These are phyloP conservation scores for Plasmodium cynomolgi DNA, from an alignment of 169 alveolate species.

Conservation along the genomic window DNA sequence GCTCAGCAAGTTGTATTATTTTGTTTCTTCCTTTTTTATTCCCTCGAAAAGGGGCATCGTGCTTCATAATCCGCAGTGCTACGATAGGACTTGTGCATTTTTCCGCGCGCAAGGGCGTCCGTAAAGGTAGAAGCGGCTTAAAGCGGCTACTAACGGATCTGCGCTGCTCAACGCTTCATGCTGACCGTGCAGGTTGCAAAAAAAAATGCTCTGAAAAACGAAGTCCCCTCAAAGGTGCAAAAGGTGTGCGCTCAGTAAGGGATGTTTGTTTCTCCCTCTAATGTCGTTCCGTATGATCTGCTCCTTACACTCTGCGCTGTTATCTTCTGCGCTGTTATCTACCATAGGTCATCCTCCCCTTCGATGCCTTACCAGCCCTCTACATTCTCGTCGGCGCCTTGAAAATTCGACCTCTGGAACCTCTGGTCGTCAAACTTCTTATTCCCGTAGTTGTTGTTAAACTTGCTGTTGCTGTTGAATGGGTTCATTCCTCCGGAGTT, in stretches of 20 bases:
- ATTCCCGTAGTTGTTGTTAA: constrained; percentile 19
- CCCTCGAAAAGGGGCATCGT: not conserved
- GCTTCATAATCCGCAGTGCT: constrained; percentile 10
- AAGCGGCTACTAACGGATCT: not conserved
- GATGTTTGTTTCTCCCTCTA: not conserved
- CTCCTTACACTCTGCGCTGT: not conserved
- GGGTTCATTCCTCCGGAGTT: constrained; percentile 1
- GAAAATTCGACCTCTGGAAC: constrained; percentile 36
- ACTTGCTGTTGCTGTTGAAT: constrained; percentile 23
- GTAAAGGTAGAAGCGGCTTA: not conserved
- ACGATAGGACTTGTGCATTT: not conserved
- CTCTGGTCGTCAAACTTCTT: constrained; percentile 32
- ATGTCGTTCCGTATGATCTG: not conserved
- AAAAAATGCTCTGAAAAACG: not conserved
- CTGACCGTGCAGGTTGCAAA: not conserved
- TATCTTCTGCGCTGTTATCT: not conserved
- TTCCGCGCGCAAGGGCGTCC: not conserved
- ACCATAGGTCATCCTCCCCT: not conserved
- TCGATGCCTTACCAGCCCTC: constrained; percentile 20
- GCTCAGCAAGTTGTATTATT: not conserved
- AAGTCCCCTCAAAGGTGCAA: not conserved
- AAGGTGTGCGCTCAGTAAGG: not conserved
- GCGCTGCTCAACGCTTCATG: not conserved
- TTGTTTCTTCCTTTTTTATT: not conserved
- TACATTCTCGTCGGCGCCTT: constrained; percentile 23